These are phyloP conservation scores for Ceratocystis colombiana DNA, from an alignment of 2,329 filamentous ascomycete species.

Conservation along the genomic window DNA sequence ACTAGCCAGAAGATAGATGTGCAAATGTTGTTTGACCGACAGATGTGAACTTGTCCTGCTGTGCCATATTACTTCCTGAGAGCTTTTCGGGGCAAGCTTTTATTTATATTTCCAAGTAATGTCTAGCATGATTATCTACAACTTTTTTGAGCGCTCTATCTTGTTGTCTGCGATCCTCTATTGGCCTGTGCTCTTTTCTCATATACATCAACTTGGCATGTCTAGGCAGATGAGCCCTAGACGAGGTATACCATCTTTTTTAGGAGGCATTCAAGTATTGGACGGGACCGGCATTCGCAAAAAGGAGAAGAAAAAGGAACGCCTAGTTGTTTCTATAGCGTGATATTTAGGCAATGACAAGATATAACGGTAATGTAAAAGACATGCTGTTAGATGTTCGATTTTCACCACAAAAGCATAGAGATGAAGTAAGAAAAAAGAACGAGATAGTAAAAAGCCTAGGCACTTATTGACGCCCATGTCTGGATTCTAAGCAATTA, in stretches of 20 bases:
- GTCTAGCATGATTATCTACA: neutral
- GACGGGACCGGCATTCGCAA: too few relatives aligned
- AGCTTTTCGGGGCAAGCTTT: neutral
- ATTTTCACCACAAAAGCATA: neutral
- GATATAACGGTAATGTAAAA: neutral
- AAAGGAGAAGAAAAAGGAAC: neutral
- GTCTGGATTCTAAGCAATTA: conserved; percentile 1
- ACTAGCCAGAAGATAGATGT: conserved; percentile 7
- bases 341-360: conserved; percentile 8
- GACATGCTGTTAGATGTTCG: conserved; percentile 6
- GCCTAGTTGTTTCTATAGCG: neutral
- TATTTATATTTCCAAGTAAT: neutral
- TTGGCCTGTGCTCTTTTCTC: too few relatives aligned
- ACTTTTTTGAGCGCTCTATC: neutral
- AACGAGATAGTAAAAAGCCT: neutral
- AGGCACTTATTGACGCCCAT: neutral
- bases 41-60: neutral
- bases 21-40: conserved; percentile 6
- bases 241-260: too few relatives aligned
- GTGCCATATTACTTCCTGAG: neutral
- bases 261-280: too few relatives aligned
- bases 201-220: too few relatives aligned
- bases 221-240: too few relatives aligned
- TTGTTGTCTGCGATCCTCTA: too few relatives aligned
- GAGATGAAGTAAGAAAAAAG: conserved; percentile 1